These are phyloP conservation scores for Chenopodium suecicum DNA, from an alignment of 148 eudicot genomes.

Conservation along the genomic window DNA sequence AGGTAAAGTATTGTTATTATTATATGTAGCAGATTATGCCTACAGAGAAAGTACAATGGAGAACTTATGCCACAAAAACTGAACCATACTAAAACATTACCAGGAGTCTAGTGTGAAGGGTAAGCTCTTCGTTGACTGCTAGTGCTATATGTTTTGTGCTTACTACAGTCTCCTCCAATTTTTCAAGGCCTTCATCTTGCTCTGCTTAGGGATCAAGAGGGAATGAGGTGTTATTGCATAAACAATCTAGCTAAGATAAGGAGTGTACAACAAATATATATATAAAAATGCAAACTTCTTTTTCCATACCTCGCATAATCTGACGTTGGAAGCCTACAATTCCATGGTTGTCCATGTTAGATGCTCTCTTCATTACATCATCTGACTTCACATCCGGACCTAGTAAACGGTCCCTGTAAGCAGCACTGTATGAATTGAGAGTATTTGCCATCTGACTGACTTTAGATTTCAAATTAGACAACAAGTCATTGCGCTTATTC, in stretches of 20 bases:
- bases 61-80: background rate
- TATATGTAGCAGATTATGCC: too few relatives aligned
- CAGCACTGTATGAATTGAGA: conserved; percentile 39
- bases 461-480: conserved; percentile 38
- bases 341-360: conserved; percentile 45
- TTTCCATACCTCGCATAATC: conserved; percentile 43
- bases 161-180: conserved; percentile 43
- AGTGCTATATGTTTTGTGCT: conserved; percentile 51
- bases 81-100: conserved; percentile 22
- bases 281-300: background rate
- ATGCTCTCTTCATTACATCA: conserved; percentile 42
- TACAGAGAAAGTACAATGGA: background rate
- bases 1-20: too few relatives aligned
- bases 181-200: conserved; percentile 50
- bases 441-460: conserved; percentile 38
- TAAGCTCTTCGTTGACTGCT: conserved; percentile 49
- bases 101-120: conserved; percentile 49
- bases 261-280: background rate
- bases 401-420: conserved; percentile 40
- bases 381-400: conserved; percentile 44
- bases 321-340: conserved; percentile 48
- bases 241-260: background rate
- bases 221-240: background rate
- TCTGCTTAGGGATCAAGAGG: conserved; percentile 22
- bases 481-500: conserved; percentile 45